Percentiles rank a stretch among this genome's conserved stretches.
Conservation (phyloP, 768 basidiomycete species). For the Boletus subparvulus region DNA sequence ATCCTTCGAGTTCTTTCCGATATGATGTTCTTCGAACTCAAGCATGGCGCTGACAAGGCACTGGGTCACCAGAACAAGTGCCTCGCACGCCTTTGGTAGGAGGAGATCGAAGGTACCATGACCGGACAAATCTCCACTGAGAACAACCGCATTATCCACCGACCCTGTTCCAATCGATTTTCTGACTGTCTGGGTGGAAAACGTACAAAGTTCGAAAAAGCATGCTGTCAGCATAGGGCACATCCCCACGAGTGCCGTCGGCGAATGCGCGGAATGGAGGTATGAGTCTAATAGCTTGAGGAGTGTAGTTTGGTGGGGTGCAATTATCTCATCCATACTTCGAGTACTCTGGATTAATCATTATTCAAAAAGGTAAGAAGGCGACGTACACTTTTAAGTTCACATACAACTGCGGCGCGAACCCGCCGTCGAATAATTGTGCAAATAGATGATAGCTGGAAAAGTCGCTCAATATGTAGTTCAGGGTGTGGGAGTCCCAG, state of each 20-base stretch:
- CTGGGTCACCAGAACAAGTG: constrained; percentile 74
- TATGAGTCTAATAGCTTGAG: constrained; percentile 87
- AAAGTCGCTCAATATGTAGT: constrained; percentile 13
- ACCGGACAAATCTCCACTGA: constrained; percentile 10
- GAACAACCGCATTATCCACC: constrained; percentile 8
- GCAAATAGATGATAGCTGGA: constrained; percentile 64
- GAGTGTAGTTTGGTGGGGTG: constrained; percentile 84
- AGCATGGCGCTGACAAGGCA: constrained; percentile 67
- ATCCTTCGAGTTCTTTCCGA: constrained; percentile 2
- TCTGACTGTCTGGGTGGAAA: constrained; percentile 53
- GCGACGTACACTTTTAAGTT: constrained; percentile 58
- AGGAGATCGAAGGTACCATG: constrained; percentile 59
- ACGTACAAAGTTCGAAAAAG: constrained; percentile 62
- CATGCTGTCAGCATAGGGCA: constrained; percentile 58
- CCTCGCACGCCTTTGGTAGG: constrained; percentile 79
- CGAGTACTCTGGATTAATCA: constrained; percentile 15
- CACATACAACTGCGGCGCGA: constrained; percentile 59
- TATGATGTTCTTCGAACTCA: constrained; percentile 36
- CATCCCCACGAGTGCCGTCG: constrained; percentile 41
- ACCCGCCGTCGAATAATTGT: constrained; percentile 58
- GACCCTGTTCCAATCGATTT: constrained; percentile 40
- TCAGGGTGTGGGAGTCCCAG: neutral
- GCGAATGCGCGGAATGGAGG: constrained; percentile 54
- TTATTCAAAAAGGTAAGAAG: neutral
- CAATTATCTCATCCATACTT: constrained; percentile 69